phyloP scores from a whole-genome alignment of 2,329 filamentous ascomycete genomes.

The Xylariales sp. region DNA sequence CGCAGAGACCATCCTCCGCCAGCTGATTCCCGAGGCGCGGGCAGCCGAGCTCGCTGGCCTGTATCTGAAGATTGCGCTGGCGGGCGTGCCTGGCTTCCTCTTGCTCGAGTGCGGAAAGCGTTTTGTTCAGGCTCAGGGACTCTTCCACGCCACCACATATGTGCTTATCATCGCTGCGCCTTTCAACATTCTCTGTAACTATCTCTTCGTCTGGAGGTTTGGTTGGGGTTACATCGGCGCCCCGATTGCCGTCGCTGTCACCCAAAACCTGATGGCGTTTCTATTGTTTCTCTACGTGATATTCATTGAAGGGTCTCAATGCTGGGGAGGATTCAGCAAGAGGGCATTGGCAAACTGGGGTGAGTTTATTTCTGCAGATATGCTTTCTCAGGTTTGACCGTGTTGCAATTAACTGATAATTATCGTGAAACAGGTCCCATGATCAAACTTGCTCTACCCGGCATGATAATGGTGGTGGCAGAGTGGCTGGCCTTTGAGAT shows the following conservation, averaged over 20 bases:
- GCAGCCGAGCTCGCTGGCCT: conserved; percentile 68
- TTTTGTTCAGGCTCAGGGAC: conserved; percentile 76
- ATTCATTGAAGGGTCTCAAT: conserved; percentile 67
- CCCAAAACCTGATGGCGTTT: conserved; percentile 69
- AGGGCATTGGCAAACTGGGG: conserved; percentile 70
- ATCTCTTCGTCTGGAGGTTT: conserved; percentile 70
- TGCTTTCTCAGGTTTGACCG: not conserved
- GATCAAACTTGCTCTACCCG: conserved; percentile 82
- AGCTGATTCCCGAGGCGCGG: conserved; percentile 66
- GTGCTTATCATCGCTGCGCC: conserved; percentile 73
- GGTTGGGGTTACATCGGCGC: conserved; percentile 70
- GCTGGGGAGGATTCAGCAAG: conserved; percentile 75
- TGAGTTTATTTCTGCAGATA: conserved; percentile 14
- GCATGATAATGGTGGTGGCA: conserved; percentile 89
- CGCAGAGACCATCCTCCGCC: conserved; percentile 58
- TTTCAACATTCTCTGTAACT: conserved; percentile 73
- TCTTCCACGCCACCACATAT: conserved; percentile 77
- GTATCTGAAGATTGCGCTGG: conserved; percentile 66
- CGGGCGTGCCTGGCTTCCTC: conserved; percentile 72
- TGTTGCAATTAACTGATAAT: conserved; percentile 6
- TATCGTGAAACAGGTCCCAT: conserved; percentile 49
- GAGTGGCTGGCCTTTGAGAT: conserved; percentile 94
- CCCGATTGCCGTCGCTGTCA: conserved; percentile 71
- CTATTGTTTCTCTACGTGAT: conserved; percentile 71
- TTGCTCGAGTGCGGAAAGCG: conserved; percentile 74